Conservation (phyloP, 345 rosid species). For the Brassica rapa region DNA sequence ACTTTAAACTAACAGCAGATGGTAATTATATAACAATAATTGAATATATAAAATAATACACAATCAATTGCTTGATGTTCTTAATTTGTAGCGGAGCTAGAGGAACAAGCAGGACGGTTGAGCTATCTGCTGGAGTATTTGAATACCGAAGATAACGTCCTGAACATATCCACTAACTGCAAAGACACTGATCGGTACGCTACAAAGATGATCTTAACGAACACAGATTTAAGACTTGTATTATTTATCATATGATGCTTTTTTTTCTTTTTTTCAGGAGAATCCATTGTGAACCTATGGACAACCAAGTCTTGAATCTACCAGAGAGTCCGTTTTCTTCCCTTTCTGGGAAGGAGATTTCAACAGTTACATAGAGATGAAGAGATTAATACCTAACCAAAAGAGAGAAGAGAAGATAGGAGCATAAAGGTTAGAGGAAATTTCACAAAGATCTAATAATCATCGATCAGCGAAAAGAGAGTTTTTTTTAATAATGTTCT, state of each 20-base stretch:
- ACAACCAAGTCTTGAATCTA: constrained; percentile 66
- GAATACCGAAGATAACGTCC: constrained; percentile 52
- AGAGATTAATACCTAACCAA: constrained; percentile 29
- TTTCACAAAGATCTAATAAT: constrained; percentile 27
- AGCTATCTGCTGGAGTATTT: constrained; percentile 62
- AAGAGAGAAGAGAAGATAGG: constrained; percentile 30
- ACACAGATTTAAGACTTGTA: neutral
- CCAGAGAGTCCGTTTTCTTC: constrained; percentile 94
- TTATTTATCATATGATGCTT: neutral
- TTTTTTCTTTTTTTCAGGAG: neutral
- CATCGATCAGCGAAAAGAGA: constrained; percentile 1
- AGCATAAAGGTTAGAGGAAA: constrained; percentile 35
- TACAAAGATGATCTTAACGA: constrained; percentile 1
- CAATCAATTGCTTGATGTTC: neutral
- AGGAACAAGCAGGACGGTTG: constrained; percentile 56
- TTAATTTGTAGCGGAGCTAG: constrained; percentile 30
- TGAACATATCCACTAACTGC: constrained; percentile 47
- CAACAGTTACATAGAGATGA: constrained; percentile 60
- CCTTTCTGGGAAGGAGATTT: constrained; percentile 57
- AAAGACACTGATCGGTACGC: constrained; percentile 68
- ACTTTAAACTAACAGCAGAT: constrained; percentile 47
- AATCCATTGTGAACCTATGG: constrained; percentile 33
- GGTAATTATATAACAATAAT: constrained; percentile 42
- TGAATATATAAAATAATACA: neutral
- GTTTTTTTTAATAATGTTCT: constrained; percentile 8